phyloP scores from a whole-genome alignment of 306 rosid species.

The Cicer chorassanicum region DNA sequence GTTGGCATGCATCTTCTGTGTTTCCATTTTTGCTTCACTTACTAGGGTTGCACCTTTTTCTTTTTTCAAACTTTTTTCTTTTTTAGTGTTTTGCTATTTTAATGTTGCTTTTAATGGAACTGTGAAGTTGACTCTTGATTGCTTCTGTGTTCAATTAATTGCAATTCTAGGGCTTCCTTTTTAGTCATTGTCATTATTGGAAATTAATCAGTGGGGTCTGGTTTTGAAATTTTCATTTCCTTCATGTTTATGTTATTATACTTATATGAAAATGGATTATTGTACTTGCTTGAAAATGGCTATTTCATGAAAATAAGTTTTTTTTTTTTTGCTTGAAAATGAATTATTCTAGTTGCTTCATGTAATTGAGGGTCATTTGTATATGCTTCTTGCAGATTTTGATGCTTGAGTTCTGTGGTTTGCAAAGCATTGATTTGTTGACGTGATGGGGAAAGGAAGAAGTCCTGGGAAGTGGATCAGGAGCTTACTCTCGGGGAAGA shows the following conservation, averaged over 20 bases:
- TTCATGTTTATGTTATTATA: background rate
- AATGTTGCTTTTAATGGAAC: constrained; percentile 27
- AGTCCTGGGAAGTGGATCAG: constrained; percentile 92
- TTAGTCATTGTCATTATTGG: constrained; percentile 31
- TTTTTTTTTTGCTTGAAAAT: background rate
- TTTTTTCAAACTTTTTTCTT: background rate
- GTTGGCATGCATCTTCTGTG: background rate
- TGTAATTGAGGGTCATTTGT: constrained; percentile 27
- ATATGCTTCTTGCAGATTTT: constrained; percentile 44
- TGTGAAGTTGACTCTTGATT: constrained; percentile 39
- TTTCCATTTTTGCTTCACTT: background rate
- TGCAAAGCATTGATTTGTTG: constrained; percentile 32
- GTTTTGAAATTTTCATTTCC: constrained; percentile 19
- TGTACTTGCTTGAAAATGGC: background rate
- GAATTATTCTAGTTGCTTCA: background rate
- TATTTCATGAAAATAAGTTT: background rate
- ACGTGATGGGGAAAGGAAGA: constrained; percentile 83
- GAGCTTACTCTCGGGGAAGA: constrained; percentile 78
- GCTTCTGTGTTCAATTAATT: constrained; percentile 35
- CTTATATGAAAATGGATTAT: background rate
- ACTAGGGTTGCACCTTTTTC: background rate
- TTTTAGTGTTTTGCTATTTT: constrained; percentile 17
- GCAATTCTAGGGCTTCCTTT: constrained; percentile 9
- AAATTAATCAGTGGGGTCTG: constrained; percentile 12
- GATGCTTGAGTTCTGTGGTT: constrained; percentile 44